Evolutionary conservation across 2,329 filamentous ascomycete species (phyloP).

Genomic region (Leptographium wingfieldii): DNA sequence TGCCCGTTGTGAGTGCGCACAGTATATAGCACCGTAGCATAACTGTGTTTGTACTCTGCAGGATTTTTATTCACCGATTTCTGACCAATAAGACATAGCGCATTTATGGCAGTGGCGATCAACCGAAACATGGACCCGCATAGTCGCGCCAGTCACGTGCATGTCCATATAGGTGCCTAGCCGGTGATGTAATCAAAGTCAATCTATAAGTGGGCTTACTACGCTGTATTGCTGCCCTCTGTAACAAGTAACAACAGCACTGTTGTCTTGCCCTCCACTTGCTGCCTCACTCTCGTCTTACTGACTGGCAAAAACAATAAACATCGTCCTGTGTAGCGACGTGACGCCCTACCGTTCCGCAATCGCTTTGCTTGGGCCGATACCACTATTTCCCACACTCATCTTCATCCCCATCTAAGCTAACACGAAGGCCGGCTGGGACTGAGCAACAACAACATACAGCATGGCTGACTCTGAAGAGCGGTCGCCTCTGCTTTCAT

Average conservation of each 20-base stretch:
- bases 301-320: background rate
- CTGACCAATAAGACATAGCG: too few relatives aligned
- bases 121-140: too few relatives aligned
- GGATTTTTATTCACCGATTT: too few relatives aligned
- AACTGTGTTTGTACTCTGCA: too few relatives aligned
- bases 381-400: background rate
- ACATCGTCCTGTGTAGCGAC: background rate
- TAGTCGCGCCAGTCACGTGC: too few relatives aligned
- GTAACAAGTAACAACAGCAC: background rate
- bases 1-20: background rate
- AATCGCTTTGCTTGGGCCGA: background rate
- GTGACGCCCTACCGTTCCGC: background rate
- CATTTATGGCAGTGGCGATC: too few relatives aligned
- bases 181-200: background rate
- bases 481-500: conserved; percentile 30
- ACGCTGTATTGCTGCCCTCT: background rate
- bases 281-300: background rate
- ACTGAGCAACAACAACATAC: background rate
- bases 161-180: background rate
- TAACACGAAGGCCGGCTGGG: background rate
- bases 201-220: background rate
- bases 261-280: background rate
- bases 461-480: conserved; percentile 31
- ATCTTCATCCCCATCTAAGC: background rate
- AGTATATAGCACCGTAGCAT: background rate